phyloP scores from a whole-genome alignment of 2,329 filamentous ascomycete genomes.

The Ascochyta pisi region DNA sequence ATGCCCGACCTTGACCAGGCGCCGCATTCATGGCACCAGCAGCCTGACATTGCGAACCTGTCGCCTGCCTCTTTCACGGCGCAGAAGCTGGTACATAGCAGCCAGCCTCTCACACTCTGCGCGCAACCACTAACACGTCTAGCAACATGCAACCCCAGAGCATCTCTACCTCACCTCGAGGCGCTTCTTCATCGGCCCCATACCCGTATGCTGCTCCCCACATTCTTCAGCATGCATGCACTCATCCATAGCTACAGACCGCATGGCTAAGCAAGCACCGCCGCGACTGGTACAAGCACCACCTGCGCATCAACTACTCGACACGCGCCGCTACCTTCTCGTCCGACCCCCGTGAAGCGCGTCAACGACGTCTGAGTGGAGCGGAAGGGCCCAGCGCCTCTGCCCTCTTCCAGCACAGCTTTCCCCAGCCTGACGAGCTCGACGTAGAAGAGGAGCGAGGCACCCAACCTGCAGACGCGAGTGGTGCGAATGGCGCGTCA shows the following conservation, averaged over 20 bases:
- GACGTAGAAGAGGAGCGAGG: constrained; percentile 38
- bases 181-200: constrained; percentile 70
- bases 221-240: constrained; percentile 3
- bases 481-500: constrained; percentile 23
- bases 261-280: constrained; percentile 69
- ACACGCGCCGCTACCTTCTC: constrained; percentile 59
- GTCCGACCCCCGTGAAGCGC: constrained; percentile 54
- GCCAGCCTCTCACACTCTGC: neutral
- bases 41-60: constrained; percentile 45
- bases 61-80: constrained; percentile 61
- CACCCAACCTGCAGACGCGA: constrained; percentile 13
- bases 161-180: constrained; percentile 68
- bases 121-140: constrained; percentile 22
- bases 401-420: constrained; percentile 50
- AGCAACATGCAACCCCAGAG: constrained; percentile 67
- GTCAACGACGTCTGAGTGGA: constrained; percentile 52
- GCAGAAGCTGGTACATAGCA: constrained; percentile 56
- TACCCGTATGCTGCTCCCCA: constrained; percentile 53
- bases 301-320: constrained; percentile 54
- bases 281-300: constrained; percentile 67
- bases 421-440: constrained; percentile 51
- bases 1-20: constrained; percentile 36
- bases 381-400: constrained; percentile 50
- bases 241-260: constrained; percentile 46
- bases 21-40: constrained; percentile 43